Conservation (phyloP, 805 yeast species). For the Brettanomyces naardenensis region DNA sequence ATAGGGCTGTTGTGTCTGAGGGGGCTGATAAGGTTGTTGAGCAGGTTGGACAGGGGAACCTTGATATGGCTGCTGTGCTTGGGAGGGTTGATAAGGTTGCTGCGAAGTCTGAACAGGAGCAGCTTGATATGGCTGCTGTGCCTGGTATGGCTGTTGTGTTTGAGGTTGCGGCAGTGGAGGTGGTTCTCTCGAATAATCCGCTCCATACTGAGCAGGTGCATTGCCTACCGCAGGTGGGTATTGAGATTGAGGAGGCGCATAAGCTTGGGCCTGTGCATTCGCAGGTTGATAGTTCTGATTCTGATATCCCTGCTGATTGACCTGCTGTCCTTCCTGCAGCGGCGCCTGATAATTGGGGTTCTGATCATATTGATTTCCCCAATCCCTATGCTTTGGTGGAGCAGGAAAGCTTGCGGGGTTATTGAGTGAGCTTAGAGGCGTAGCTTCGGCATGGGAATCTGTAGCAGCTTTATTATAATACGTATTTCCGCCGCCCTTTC, state of each 20-base stretch:
- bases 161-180: conserved; percentile 5
- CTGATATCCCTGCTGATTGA: conserved; percentile 9
- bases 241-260: conserved; percentile 10
- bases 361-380: conserved; percentile 6
- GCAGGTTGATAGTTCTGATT: conserved; percentile 9
- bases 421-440: conserved; percentile 6
- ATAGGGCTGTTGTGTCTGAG: conserved; percentile 6
- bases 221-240: conserved; percentile 8
- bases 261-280: conserved; percentile 9
- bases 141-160: conserved; percentile 4
- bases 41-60: conserved; percentile 7
- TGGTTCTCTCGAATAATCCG: conserved; percentile 6
- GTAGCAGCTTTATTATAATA: not conserved
- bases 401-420: conserved; percentile 30
- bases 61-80: conserved; percentile 7
- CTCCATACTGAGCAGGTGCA: conserved; percentile 9
- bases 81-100: conserved; percentile 6
- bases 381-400: conserved; percentile 18
- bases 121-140: conserved; percentile 7
- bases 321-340: conserved; percentile 8
- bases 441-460: not conserved
- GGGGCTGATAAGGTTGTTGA: conserved; percentile 5
- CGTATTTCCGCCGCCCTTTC: no score
- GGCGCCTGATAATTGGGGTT: conserved; percentile 15
- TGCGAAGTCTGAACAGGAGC: conserved; percentile 5